Evolutionary conservation across 805 yeast genomes (phyloP).

Genomic region (Candida bentonensis): DNA sequence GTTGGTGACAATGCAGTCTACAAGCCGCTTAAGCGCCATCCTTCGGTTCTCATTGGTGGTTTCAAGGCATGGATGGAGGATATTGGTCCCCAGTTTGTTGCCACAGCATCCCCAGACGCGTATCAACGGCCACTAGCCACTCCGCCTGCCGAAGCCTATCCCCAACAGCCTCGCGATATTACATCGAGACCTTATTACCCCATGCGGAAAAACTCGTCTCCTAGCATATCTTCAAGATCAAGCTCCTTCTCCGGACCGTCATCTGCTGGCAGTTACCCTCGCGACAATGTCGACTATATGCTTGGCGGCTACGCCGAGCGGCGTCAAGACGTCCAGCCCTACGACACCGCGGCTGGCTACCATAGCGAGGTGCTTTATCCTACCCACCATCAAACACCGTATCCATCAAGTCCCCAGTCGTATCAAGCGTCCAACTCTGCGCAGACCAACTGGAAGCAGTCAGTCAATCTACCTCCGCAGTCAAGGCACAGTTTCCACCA

Average conservation of each 20-base stretch:
- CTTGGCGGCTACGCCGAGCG: background rate
- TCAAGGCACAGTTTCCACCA: background rate
- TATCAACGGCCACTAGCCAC: conserved; percentile 8
- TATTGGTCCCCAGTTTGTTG: conserved; percentile 8
- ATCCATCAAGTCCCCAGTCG: background rate
- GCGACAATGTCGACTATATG: background rate
- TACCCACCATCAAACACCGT: background rate
- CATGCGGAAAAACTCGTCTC: background rate
- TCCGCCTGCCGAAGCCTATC: background rate
- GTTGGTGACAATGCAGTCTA: conserved; percentile 26
- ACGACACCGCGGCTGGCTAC: background rate
- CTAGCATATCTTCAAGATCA: background rate
- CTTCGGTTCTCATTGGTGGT: conserved; percentile 43
- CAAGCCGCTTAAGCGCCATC: conserved; percentile 26
- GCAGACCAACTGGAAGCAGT: background rate
- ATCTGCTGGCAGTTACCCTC: background rate
- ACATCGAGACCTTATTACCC: background rate
- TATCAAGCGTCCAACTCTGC: background rate
- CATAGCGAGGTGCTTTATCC: too few relatives aligned
- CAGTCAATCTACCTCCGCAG: background rate
- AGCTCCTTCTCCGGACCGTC: conserved; percentile 1
- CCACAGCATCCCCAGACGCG: background rate
- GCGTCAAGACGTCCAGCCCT: background rate
- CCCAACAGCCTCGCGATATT: background rate
- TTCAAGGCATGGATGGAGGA: conserved; percentile 29